These are phyloP conservation scores for Verticillium klebahnii DNA, from an alignment of 2,329 filamentous ascomycete species.

Conservation along the genomic window DNA sequence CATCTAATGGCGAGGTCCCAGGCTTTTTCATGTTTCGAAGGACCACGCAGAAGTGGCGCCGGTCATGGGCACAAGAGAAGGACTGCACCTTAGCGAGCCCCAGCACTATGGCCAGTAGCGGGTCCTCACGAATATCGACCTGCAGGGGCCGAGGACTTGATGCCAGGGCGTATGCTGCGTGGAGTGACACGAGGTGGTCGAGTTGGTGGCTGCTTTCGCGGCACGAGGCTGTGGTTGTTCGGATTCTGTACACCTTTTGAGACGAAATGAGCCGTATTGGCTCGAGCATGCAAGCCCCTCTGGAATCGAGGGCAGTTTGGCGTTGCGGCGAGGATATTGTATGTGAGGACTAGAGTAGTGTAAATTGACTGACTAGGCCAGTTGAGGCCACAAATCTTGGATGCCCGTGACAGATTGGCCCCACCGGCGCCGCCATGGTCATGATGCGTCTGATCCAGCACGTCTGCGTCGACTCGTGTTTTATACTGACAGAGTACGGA, in stretches of 20 bases:
- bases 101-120: neutral
- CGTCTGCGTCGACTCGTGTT: too few species aligned
- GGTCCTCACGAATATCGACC: neutral
- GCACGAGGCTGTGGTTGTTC: neutral
- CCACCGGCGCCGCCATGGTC: too few species aligned
- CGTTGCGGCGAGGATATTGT: constrained; percentile 1
- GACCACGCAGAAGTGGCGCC: neutral
- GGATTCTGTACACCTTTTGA: neutral
- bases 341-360: constrained; percentile 3
- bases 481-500: too few species aligned
- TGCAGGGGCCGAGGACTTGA: neutral
- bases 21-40: neutral
- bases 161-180: neutral
- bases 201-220: neutral
- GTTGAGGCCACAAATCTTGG: neutral
- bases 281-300: constrained; percentile 1
- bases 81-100: neutral
- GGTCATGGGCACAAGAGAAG: neutral
- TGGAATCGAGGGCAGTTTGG: neutral
- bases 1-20: neutral
- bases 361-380: neutral
- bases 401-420: neutral
- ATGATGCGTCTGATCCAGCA: too few species aligned
- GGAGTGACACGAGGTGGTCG: neutral
- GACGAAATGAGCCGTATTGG: neutral